Evolutionary conservation across 441 rosid species (phyloP), one percentile per base, ranked within the genome.

Genomic region (Dalechampia spathulata): DNA sequence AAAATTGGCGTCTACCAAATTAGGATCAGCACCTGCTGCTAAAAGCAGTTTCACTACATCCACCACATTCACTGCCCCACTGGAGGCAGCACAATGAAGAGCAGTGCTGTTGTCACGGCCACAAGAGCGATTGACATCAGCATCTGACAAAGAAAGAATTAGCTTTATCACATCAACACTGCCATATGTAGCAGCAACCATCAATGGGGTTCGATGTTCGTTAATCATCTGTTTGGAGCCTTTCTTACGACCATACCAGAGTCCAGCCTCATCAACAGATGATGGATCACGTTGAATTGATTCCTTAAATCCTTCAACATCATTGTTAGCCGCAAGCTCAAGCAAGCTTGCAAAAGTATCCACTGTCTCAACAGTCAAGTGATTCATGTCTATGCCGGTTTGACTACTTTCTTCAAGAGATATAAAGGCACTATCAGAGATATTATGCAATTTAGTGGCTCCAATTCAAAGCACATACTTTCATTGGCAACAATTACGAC

Each of bases 281-380:
- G 73, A 48, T 23, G 63, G 73, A 10, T 64, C 61, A 45, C 52
- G 52, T 45, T 59, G 60, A 13, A 58, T 51, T 28, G 70, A 69
- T 22, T 21, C 36, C 62, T 72, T 72, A 44, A 81, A 76, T 1
- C 75, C 78, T 21, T 55, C 75, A 21, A 73, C 67, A 40, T 87
- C 50, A 69, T 87, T 77, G 40, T 78, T 78, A 47, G 94, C 85
- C 10, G 89, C 88, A 21, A 81, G 72, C 61, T 87, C 94, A 48
- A 87, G 93, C 52, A 87, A 66, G 66, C 72, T 68, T 2, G 80
- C 54, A 32, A 67, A 16, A 69, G 71, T 34, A 75, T 85, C 64
- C 27, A 70, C 73, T 28, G 61, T 58, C 17, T 63, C 66, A 50
- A 66, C 46, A 37, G 65, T 49, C 2, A 34, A 49, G 34, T 58